Evolutionary conservation across 75 land plant genomes (phyloP).

Genomic region (Pinus taeda): DNA sequence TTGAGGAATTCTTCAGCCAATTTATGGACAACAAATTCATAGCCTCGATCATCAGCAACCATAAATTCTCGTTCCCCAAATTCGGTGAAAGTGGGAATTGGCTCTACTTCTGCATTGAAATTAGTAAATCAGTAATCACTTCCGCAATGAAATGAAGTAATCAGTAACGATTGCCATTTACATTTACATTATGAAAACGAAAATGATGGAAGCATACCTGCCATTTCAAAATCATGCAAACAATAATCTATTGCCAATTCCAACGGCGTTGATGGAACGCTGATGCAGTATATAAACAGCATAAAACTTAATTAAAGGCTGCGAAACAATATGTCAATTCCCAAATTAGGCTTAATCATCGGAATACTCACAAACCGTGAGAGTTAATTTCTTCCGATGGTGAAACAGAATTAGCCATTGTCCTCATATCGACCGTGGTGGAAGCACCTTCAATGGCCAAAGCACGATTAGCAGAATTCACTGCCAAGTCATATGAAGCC

Average conservation of each 20-base stretch:
- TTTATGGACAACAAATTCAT: conserved; percentile 42
- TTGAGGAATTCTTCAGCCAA: conserved; percentile 56
- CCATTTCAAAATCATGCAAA: conserved; percentile 80
- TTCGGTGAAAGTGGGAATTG: conserved; percentile 61
- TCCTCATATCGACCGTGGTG: neutral
- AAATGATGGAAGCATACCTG: conserved; percentile 22
- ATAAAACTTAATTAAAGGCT: too few species aligned
- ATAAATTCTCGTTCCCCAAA: conserved; percentile 57
- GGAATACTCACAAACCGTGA: too few species aligned
- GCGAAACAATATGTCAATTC: too few species aligned
- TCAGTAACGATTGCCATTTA: too few species aligned
- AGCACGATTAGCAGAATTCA: neutral
- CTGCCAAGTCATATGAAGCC: conserved; percentile 4
- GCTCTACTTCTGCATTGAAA: conserved; percentile 50
- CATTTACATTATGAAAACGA: too few species aligned
- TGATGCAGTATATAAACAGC: neutral
- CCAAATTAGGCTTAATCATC: too few species aligned
- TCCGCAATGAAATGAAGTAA: too few species aligned
- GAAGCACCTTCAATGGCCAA: neutral
- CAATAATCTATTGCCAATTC: conserved; percentile 80
- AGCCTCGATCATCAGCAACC: conserved; percentile 76
- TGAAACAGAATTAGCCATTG: too few species aligned
- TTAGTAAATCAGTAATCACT: too few species aligned
- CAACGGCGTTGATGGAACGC: conserved; percentile 51
- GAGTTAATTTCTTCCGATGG: too few species aligned